A percentile compares a stretch with the other conserved stretches of the same genome.
Evolutionary conservation across 164 flowering plant genomes (phyloP).

Genomic region (Warburgia ugandensis): DNA sequence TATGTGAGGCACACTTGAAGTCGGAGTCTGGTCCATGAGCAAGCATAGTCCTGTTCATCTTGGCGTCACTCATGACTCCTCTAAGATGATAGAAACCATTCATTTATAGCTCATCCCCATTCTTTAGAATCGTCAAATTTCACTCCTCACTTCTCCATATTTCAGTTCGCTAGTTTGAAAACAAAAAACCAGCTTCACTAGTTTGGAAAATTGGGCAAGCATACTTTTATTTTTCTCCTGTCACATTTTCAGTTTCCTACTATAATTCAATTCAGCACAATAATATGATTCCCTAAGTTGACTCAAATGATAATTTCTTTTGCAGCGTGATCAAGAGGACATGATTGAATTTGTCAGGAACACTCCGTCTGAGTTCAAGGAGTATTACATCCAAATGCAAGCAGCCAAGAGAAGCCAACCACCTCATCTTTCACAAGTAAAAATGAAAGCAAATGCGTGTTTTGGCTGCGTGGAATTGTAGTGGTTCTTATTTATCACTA

Average conservation of each 20-base stretch:
- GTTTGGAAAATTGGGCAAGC: too few relatives aligned
- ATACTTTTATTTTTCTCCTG: neutral
- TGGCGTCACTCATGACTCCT: too few relatives aligned
- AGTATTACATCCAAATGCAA: conserved; percentile 96
- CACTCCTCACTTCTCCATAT: too few relatives aligned
- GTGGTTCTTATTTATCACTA: neutral
- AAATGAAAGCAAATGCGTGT: neutral
- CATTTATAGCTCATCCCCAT: too few relatives aligned
- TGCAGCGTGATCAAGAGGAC: conserved; percentile 91
- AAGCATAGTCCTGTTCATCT: neutral
- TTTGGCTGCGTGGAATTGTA: neutral
- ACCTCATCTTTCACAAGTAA: conserved; percentile 86
- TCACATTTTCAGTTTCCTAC: neutral
- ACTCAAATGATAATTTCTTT: conserved; percentile 2
- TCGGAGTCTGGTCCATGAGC: neutral
- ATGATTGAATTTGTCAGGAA: conserved; percentile 72
- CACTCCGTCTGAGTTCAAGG: conserved; percentile 78
- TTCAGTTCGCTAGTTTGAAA: too few relatives aligned
- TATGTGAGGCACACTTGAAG: neutral
- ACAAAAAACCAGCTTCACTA: too few relatives aligned
- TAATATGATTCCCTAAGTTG: neutral
- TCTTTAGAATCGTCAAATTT: too few relatives aligned
- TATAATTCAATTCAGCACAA: neutral
- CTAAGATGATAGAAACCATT: too few relatives aligned
- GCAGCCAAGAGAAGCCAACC: conserved; percentile 92